A percentile compares a stretch with the other conserved stretches of the same genome.
phyloP scores from a whole-genome alignment of 2,329 filamentous ascomycete genomes.

The Sporothrix protearum region DNA sequence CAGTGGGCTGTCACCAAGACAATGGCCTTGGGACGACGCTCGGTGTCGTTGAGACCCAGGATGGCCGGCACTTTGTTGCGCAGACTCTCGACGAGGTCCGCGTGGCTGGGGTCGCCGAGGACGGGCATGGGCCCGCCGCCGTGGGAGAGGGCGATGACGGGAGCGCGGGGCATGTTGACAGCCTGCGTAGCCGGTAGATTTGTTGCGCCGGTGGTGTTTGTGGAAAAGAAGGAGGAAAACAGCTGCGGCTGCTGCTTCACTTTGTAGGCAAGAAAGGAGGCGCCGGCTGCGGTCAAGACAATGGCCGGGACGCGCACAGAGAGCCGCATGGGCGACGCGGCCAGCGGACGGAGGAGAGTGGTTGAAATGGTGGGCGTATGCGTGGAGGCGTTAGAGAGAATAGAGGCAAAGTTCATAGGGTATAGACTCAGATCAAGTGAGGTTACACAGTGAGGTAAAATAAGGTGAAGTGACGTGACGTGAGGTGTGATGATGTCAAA shows the following conservation, averaged over 20 bases:
- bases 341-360: not conserved
- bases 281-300: conserved; percentile 26
- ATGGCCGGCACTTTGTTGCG: conserved; percentile 52
- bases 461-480: not conserved
- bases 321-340: conserved; percentile 27
- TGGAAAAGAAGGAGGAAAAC: not conserved
- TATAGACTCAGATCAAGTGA: not conserved
- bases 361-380: not conserved
- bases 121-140: conserved; percentile 57
- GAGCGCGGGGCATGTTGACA: conserved; percentile 42
- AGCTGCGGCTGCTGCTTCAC: not conserved
- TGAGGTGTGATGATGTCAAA: not conserved
- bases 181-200: not conserved
- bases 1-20: conserved; percentile 59
- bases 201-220: not conserved
- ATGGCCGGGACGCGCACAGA: conserved; percentile 22
- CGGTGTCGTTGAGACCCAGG: conserved; percentile 51
- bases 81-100: conserved; percentile 50
- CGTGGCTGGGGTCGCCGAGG: conserved; percentile 53
- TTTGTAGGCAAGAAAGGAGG: conserved; percentile 24
- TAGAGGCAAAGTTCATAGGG: not conserved
- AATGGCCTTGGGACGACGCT: conserved; percentile 43
- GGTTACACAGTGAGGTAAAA: not conserved
- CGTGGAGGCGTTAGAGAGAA: not conserved
- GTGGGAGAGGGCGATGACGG: conserved; percentile 49